Base-by-base conservation (phyloP, 345 rosid genomes). In the Lenwebbia sp. region DNA sequence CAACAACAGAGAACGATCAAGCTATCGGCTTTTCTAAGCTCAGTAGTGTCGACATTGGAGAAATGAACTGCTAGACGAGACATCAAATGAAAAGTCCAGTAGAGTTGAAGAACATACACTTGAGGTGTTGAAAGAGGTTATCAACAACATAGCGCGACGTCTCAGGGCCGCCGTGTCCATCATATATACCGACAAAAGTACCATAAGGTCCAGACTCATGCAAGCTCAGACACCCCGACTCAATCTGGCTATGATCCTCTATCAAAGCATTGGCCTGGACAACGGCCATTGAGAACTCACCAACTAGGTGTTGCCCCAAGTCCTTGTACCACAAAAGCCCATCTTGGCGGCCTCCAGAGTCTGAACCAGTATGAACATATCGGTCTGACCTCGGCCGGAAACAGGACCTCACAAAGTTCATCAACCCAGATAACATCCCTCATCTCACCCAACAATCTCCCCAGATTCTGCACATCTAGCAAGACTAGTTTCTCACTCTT, bases 381-480 rank as follows among this genome's bases (percentile, higher is more conserved):
- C 82, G 89, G 86, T 88, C 87, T 75, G 88, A 86, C 87, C 89
- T 91, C 14, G 92, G 87, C 88, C 91, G 88, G 84, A 92, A 89
- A 83, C 94, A 92, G 90, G 94, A 90, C 89, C 88, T 70, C 85
- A 91, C 83, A 85, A 90, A 86, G 92, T 86, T 92, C 92, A 90
- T 88, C 89, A 92, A 91, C 86, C 91, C 94, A 82, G 92, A 89
- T 87, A 92, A 89, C 94, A 92, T 92, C 94, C 94, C 94, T 92
- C 94, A 92, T 92, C 90, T 90, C 92, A 90, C 84, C 92, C 85
- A 87, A 70, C 49, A 55, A 62, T 22, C 53, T 50, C 84, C 82
- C 83, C 44, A 82, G 81, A 21, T 81, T 85, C 54, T 62, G 54
- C 84, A 70, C 83, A 60, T 62, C 78, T 22, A 65, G 47, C 81